These are phyloP conservation scores for Echria macrotheca DNA, from an alignment of 495 filamentous ascomycete genomes.

Conservation along the genomic window DNA sequence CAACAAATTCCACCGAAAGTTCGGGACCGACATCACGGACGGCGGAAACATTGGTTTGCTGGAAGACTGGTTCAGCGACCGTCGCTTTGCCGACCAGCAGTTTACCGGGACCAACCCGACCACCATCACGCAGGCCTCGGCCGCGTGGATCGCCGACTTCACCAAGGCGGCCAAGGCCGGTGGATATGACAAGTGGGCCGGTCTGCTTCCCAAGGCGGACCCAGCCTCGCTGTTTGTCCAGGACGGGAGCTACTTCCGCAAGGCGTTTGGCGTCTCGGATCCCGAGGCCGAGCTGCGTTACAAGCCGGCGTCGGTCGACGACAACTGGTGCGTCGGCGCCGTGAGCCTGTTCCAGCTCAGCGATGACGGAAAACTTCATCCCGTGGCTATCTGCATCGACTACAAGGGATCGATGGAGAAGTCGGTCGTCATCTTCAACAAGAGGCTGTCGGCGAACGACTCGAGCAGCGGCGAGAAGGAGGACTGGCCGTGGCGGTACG, in stretches of 20 bases:
- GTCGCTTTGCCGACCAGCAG: slow-evolving; percentile 44
- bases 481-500: slow-evolving; percentile 50
- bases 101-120: slow-evolving; percentile 47
- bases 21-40: slow-evolving; percentile 33
- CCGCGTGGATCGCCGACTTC: slow-evolving; percentile 31
- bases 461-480: slow-evolving; percentile 29
- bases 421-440: slow-evolving; percentile 46
- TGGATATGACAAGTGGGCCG: slow-evolving; percentile 23
- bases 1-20: slow-evolving; percentile 31
- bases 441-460: slow-evolving; percentile 26
- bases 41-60: slow-evolving; percentile 40
- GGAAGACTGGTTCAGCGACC: slow-evolving; percentile 45
- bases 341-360: slow-evolving; percentile 43
- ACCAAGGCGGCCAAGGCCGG: slow-evolving; percentile 26
- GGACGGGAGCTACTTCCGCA: slow-evolving; percentile 44
- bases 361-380: slow-evolving; percentile 40
- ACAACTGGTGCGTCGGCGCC: slow-evolving; percentile 34
- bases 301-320: slow-evolving; percentile 16
- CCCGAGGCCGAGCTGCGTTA: slow-evolving; percentile 15
- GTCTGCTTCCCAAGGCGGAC: slow-evolving; percentile 22
- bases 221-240: slow-evolving; percentile 37
- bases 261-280: slow-evolving; percentile 24
- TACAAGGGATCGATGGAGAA: slow-evolving; percentile 36
- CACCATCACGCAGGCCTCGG: slow-evolving; percentile 35
- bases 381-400: slow-evolving; percentile 43